Conservation (phyloP, 805 yeast genomes). For the Zygotorulaspora florentina region DNA sequence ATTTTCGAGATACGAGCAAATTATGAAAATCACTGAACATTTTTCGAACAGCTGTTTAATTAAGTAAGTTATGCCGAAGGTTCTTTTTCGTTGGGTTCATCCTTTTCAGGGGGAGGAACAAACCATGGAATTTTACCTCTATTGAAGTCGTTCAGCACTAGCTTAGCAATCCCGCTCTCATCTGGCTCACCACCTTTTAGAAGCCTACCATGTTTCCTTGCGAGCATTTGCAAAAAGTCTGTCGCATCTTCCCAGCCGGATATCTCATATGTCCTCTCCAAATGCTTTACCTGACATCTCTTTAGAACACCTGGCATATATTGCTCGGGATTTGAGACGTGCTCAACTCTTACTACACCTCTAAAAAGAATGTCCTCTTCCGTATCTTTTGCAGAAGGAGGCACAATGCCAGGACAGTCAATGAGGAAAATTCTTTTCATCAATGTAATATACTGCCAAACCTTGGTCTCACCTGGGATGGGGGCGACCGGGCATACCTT, state of each 20-base stretch:
- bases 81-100: conserved; percentile 38
- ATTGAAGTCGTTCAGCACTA: conserved; percentile 87
- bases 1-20: neutral
- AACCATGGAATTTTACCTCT: conserved; percentile 99
- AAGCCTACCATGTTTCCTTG: conserved; percentile 88
- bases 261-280: conserved; percentile 92
- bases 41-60: neutral
- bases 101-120: conserved; percentile 81
- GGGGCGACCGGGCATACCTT: conserved; percentile 98
- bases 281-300: conserved; percentile 82
- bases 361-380: conserved; percentile 90
- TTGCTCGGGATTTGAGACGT: conserved; percentile 92
- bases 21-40: neutral
- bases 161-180: conserved; percentile 87
- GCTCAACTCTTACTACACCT: conserved; percentile 99
- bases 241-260: conserved; percentile 79
- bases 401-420: conserved; percentile 99
- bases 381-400: conserved; percentile 85
- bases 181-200: conserved; percentile 98
- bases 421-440: conserved; percentile 94
- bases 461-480: conserved; percentile 97
- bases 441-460: conserved; percentile 96
- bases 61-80: neutral
- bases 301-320: conserved; percentile 81
- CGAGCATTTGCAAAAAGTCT: conserved; percentile 85